Evolutionary conservation across 2,329 filamentous ascomycete species (phyloP).

Genomic region (Ascocoryne sarcoides): DNA sequence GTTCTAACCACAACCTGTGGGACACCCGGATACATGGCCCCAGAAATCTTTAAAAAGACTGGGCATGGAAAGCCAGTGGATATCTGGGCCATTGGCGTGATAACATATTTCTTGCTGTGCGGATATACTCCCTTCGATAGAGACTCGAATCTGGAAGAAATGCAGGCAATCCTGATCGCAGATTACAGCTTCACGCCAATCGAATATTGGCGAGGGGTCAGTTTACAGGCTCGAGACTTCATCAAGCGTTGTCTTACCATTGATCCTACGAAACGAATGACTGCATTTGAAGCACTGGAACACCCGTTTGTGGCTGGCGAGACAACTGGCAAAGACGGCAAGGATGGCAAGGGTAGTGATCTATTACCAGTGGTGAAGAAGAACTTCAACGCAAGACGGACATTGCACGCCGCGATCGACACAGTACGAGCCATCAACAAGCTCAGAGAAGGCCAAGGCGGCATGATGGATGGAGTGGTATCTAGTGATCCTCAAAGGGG

Average conservation of each 20-base stretch:
- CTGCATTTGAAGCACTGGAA: conserved; percentile 68
- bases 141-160: conserved; percentile 95
- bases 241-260: conserved; percentile 87
- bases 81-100: conserved; percentile 96
- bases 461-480: conserved; percentile 52
- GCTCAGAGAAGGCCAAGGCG: conserved; percentile 50
- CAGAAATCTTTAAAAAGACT: conserved; percentile 98
- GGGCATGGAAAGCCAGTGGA: conserved; percentile 97
- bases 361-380: conserved; percentile 62
- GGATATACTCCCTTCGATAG: conserved; percentile 98
- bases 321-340: conserved; percentile 34
- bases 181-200: conserved; percentile 92
- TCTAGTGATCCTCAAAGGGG: conserved; percentile 42
- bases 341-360: conserved; percentile 45
- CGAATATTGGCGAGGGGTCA: conserved; percentile 96
- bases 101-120: conserved; percentile 96
- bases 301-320: conserved; percentile 55
- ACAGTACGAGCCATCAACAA: conserved; percentile 65
- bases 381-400: conserved; percentile 64
- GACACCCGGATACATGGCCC: conserved; percentile 97
- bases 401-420: conserved; percentile 61
- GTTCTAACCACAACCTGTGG: conserved; percentile 96
- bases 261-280: conserved; percentile 80
- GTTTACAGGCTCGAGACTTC: conserved; percentile 77
- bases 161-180: conserved; percentile 95